Conservation (phyloP, 2,329 filamentous ascomycete genomes). For the Pseudogymnoascus sp. region DNA sequence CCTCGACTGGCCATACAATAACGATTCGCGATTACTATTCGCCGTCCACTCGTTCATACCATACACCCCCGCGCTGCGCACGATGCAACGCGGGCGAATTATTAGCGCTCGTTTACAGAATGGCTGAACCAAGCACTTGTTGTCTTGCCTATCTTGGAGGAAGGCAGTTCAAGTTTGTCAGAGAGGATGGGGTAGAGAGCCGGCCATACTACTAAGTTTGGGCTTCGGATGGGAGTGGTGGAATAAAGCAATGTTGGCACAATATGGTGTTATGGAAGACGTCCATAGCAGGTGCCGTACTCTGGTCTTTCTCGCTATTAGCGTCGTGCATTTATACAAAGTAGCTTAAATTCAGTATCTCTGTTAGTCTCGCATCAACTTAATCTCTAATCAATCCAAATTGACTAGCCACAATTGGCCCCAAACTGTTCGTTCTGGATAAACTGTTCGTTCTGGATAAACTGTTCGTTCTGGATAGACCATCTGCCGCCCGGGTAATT, state of each 20-base stretch:
- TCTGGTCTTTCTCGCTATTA: constrained; percentile 7
- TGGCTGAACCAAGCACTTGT: constrained; percentile 1
- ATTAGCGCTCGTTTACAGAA: constrained; percentile 6
- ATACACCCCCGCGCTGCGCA: background rate
- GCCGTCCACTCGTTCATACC: constrained; percentile 1
- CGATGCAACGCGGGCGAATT: constrained; percentile 1
- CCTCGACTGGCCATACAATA: background rate
- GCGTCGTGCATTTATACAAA: constrained; percentile 6
- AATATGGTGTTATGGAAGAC: background rate
- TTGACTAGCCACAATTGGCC: background rate
- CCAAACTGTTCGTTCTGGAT: background rate
- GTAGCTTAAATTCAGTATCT: constrained; percentile 7
- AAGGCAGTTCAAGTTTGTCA: background rate
- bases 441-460: background rate
- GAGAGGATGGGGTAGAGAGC: background rate
- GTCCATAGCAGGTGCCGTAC: background rate
- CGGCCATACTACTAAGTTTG: constrained; percentile 1
- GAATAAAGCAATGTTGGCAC: constrained; percentile 7
- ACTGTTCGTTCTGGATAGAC: background rate
- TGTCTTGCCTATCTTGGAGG: background rate
- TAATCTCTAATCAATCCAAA: constrained; percentile 1
- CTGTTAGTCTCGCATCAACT: constrained; percentile 6
- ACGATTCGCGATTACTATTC: background rate
- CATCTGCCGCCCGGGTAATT: background rate
- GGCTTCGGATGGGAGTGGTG: background rate